These are phyloP conservation scores for Ilyonectria mors-panacis DNA, from an alignment of 2,329 filamentous ascomycete genomes.

Conservation along the genomic window DNA sequence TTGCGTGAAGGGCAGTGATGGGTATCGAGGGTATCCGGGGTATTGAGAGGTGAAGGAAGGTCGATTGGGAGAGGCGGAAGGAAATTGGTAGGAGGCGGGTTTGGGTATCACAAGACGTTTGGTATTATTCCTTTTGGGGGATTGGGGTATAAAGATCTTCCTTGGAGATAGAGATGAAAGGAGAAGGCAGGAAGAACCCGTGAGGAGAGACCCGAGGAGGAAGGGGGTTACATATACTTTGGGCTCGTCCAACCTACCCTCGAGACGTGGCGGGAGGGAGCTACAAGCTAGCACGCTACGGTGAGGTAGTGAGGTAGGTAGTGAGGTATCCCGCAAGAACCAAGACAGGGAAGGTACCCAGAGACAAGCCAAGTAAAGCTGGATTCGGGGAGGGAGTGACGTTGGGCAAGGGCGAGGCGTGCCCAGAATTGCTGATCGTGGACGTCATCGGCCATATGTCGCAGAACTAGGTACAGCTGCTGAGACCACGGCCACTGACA, in stretches of 20 bases:
- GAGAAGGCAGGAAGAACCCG: conserved; percentile 16
- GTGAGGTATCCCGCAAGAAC: not conserved
- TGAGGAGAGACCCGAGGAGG: not conserved
- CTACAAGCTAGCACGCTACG: not conserved
- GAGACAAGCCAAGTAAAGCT: conserved; percentile 15
- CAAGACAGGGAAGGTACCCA: not conserved
- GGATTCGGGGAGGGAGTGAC: conserved; percentile 49
- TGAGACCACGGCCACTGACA: conserved; percentile 6
- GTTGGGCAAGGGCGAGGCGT: conserved; percentile 49
- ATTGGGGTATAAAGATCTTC: conserved; percentile 36
- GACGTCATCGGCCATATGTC: conserved; percentile 52
- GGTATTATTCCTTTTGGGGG: conserved; percentile 38
- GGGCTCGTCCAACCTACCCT: not conserved
- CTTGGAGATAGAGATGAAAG: conserved; percentile 33
- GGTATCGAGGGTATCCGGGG: conserved; percentile 20
- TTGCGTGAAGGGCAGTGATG: not conserved
- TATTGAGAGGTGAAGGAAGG: not conserved
- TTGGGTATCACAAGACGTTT: conserved; percentile 51
- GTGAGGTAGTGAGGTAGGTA: conserved; percentile 1
- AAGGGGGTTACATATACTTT: conserved; percentile 46
- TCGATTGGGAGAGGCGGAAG: conserved; percentile 7
- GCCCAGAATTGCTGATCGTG: conserved; percentile 45
- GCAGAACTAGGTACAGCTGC: conserved; percentile 10
- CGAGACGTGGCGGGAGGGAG: not conserved
- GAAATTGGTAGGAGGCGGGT: conserved; percentile 17